These are phyloP conservation scores for Cyathus striatus DNA, from an alignment of 768 basidiomycete species.

Conservation along the genomic window DNA sequence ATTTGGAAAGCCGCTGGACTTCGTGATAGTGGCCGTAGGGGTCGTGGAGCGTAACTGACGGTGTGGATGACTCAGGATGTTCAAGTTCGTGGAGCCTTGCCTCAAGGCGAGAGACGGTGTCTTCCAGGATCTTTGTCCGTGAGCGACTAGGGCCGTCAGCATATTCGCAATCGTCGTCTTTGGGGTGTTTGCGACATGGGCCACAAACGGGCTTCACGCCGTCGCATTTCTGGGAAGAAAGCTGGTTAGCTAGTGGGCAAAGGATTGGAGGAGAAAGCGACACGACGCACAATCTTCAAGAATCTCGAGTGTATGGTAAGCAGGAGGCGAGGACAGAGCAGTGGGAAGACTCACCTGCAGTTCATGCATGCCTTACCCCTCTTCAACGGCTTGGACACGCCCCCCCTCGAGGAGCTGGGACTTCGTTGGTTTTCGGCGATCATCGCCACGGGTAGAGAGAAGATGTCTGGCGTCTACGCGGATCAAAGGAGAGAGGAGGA, in stretches of 20 bases:
- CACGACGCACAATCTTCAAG: conserved; percentile 47
- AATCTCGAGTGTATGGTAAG: conserved; percentile 32
- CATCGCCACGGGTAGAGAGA: conserved; percentile 26
- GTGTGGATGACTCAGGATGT: conserved; percentile 40
- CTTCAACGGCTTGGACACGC: conserved; percentile 38
- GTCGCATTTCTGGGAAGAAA: conserved; percentile 52
- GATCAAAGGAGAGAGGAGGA: conserved; percentile 25
- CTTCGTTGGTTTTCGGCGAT: conserved; percentile 29
- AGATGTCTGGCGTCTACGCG: conserved; percentile 22
- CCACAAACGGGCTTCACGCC: conserved; percentile 59
- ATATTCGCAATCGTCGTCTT: conserved; percentile 69
- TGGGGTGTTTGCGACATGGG: conserved; percentile 54
- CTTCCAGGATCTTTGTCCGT: conserved; percentile 54
- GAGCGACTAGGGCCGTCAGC: conserved; percentile 59
- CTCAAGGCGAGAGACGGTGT: conserved; percentile 50
- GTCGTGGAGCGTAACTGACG: conserved; percentile 44
- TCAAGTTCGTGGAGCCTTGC: conserved; percentile 54
- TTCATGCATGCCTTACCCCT: conserved; percentile 52
- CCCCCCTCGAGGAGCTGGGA: conserved; percentile 23
- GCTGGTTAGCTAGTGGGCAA: conserved; percentile 2
- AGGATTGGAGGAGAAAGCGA: not conserved
- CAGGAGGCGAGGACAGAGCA: too few relatives aligned
- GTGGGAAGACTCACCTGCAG: conserved; percentile 34
- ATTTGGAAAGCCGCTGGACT: conserved; percentile 23
- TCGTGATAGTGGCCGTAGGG: conserved; percentile 38